Base-by-base conservation (phyloP, 371 early-diverging fungal species). In the Apophysomyces sp. region DNA sequence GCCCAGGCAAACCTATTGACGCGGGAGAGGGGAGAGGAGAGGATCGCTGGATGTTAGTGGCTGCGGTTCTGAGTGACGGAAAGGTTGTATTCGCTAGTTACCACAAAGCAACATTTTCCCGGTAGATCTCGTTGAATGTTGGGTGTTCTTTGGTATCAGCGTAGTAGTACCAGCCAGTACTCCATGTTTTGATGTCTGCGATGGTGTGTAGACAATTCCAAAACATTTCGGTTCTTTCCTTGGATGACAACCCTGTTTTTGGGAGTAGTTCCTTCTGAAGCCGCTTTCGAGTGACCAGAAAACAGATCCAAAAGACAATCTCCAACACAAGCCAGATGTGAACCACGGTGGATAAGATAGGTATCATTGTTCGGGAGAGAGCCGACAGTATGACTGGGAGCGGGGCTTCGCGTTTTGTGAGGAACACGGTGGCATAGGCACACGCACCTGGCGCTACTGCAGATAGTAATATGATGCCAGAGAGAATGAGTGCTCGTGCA, bases 1-100 rank as follows among this genome's bases (percentile, higher is more conserved):
- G 84, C 78, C 83, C 86, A 83, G 30, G 86, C 78, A 60, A 83
- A 58, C 84, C 86, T 81, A 59, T 32, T 16, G 57, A 44, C 24
- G 55, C 4, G 24, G 4, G 9, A 30, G 52, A 39, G 40, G 16
- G 29, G 27, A 64, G 12, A 31, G 26, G 0, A 60, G 21, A 21
- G n/a, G 26, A 54, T 11, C 3, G 12, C n/a, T 29, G 4, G 0
- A 59, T 52, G 5, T 24, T n/a, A 0, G 12, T 54, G 27, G 13
- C 13, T 11, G 7, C 26, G 21, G 18, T 57, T 65, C 37, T 41
- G 26, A 51, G n/a, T 52, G 32, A 7, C 41, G 7, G 4, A 11
- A 2, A 7, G 8, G 2, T 52, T 26, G n/a, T n/a, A n/a, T n/a
- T n/a, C n/a, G n/a, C n/a, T n/a, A n/a, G n/a, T 62, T 72, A 85